Evolutionary conservation across 164 flowering plant species (phyloP).

Genomic region (Chimonanthus salicifolius): DNA sequence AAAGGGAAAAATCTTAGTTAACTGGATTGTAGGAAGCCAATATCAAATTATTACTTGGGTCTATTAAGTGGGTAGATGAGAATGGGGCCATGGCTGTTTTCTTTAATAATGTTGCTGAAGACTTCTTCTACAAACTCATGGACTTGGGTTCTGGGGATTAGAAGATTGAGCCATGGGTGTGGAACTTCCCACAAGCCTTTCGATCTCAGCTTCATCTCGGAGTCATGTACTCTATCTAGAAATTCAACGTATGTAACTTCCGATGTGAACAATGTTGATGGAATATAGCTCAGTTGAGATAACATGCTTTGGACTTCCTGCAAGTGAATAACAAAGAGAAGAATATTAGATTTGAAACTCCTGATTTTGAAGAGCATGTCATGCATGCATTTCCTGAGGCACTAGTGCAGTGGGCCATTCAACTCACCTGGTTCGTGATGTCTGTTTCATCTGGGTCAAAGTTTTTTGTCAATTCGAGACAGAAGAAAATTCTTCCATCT

Average conservation of each 20-base stretch:
- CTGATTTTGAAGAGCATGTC: neutral
- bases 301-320: constrained; percentile 57
- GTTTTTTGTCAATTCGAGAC: constrained; percentile 77
- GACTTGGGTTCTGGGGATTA: constrained; percentile 65
- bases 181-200: constrained; percentile 88
- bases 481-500: constrained; percentile 70
- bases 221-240: constrained; percentile 75
- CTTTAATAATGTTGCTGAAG: constrained; percentile 69
- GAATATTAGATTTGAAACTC: constrained; percentile 4
- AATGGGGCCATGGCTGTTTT: constrained; percentile 72
- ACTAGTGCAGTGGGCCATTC: constrained; percentile 8
- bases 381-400: constrained; percentile 2
- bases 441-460: constrained; percentile 44
- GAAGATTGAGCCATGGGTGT: constrained; percentile 95
- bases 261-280: constrained; percentile 57
- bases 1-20: neutral
- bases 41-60: constrained; percentile 46
- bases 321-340: constrained; percentile 8
- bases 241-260: constrained; percentile 77
- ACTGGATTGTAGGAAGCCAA: neutral
- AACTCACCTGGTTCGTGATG: constrained; percentile 46
- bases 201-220: constrained; percentile 62
- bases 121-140: constrained; percentile 57
- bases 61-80: constrained; percentile 84
- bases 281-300: constrained; percentile 56